phyloP scores from a whole-genome alignment of 2,329 filamentous ascomycete species.

The Penicillium hordei region DNA sequence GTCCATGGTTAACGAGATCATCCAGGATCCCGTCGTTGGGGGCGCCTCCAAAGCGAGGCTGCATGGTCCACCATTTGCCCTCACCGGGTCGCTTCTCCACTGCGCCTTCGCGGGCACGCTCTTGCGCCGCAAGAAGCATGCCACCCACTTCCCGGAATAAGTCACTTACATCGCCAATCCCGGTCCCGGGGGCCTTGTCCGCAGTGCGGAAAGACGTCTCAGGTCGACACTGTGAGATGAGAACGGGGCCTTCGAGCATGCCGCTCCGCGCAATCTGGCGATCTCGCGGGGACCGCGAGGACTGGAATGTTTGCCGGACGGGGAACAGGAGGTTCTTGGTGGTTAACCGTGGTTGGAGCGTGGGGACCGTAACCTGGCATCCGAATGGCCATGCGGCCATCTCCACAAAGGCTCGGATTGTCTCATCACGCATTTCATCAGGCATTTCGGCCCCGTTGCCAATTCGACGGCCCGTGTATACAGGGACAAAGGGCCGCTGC shows the following conservation, averaged over 20 bases:
- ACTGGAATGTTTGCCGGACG: constrained; percentile 56
- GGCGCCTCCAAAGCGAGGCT: constrained; percentile 57
- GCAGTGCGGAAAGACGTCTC: constrained; percentile 54
- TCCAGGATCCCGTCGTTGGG: constrained; percentile 39
- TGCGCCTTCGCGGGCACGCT: constrained; percentile 57
- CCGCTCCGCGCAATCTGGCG: constrained; percentile 53
- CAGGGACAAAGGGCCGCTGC: constrained; percentile 18
- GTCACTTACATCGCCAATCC: constrained; percentile 50
- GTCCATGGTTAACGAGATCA: constrained; percentile 32
- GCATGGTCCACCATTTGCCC: constrained; percentile 61
- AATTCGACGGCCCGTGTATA: constrained; percentile 61
- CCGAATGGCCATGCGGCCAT: constrained; percentile 59
- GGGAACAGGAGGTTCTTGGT: constrained; percentile 55
- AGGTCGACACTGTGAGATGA: constrained; percentile 56
- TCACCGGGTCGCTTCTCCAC: constrained; percentile 52
- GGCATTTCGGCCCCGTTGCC: constrained; percentile 60
- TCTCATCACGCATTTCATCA: constrained; percentile 56
- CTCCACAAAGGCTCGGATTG: constrained; percentile 58
- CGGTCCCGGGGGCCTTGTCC: constrained; percentile 30
- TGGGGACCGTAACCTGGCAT: constrained; percentile 51
- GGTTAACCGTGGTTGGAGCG: constrained; percentile 49
- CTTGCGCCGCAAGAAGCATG: constrained; percentile 59
- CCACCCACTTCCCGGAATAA: constrained; percentile 58
- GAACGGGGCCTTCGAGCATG: constrained; percentile 58
- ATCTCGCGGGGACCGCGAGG: constrained; percentile 55